phyloP scores from a whole-genome alignment of 1,139 yeast genomes.

The Yarrowia galli region DNA sequence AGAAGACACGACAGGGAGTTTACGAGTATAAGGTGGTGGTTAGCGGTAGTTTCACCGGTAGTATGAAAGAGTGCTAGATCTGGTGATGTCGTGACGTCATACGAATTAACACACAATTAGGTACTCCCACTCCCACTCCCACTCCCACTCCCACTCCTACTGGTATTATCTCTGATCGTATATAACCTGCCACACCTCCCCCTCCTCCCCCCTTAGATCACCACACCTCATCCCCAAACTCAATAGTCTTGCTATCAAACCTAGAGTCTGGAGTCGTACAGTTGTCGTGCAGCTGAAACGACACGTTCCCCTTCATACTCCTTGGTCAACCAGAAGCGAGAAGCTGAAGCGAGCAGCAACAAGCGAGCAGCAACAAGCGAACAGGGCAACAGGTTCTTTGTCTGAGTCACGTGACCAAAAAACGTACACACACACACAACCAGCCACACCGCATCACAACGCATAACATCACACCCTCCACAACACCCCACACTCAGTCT shows the following conservation, averaged over 20 bases:
- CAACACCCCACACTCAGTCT: neutral
- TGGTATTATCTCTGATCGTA: too few relatives aligned
- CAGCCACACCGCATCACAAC: neutral
- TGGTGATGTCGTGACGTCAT: too few relatives aligned
- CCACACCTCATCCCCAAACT: conserved; percentile 2
- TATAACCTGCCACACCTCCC: too few relatives aligned
- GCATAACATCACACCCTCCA: neutral
- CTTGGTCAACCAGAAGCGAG: too few relatives aligned
- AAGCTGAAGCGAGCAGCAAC: neutral
- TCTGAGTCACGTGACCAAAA: neutral
- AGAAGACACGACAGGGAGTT: too few relatives aligned
- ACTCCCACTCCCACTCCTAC: too few relatives aligned
- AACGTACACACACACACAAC: neutral
- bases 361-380: too few relatives aligned
- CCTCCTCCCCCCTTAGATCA: neutral
- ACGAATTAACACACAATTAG: too few relatives aligned
- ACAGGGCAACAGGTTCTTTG: too few relatives aligned
- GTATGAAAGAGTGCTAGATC: too few relatives aligned
- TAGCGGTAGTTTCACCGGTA: too few relatives aligned
- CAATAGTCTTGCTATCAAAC: conserved; percentile 33
- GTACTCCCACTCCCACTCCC: too few relatives aligned
- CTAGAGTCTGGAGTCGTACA: conserved; percentile 30
- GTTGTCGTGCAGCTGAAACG: conserved; percentile 28
- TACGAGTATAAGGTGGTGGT: neutral
- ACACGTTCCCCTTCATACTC: conserved; percentile 30